Conservation (phyloP, 768 basidiomycete genomes). For the Lactarius hatsudake region DNA sequence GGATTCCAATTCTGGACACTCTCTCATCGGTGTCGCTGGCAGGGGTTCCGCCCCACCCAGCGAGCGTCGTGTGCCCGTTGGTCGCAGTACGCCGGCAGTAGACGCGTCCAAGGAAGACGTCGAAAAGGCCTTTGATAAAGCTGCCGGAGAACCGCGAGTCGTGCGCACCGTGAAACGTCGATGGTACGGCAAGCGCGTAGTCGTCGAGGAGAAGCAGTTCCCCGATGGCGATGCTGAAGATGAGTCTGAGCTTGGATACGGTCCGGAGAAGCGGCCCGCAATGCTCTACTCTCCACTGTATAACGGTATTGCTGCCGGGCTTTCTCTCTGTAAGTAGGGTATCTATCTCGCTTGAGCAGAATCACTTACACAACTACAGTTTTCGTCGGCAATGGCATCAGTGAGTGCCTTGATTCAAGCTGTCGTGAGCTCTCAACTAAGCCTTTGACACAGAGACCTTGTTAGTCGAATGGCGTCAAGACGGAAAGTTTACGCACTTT, state of each 20-base stretch:
- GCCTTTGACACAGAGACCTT: slow-evolving; percentile 38
- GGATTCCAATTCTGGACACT: slow-evolving; percentile 42
- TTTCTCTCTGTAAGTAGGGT: slow-evolving; percentile 36
- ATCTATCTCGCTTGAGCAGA: background rate
- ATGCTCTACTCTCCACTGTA: slow-evolving; percentile 39
- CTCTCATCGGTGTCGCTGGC: slow-evolving; percentile 20
- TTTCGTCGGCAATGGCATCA: slow-evolving; percentile 63
- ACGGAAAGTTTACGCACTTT: slow-evolving; percentile 42
- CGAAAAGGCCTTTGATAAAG: slow-evolving; percentile 14
- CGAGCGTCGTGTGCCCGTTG: slow-evolving; percentile 11
- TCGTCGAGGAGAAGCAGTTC: slow-evolving; percentile 30
- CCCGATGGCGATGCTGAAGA: slow-evolving; percentile 22
- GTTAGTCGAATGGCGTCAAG: slow-evolving; percentile 51
- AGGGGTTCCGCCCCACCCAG: slow-evolving; percentile 16
- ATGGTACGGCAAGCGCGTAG: slow-evolving; percentile 57
- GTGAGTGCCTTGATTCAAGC: slow-evolving; percentile 27
- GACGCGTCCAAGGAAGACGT: slow-evolving; percentile 3
- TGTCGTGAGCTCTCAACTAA: background rate
- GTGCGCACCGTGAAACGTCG: slow-evolving; percentile 40
- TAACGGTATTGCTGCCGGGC: slow-evolving; percentile 37
- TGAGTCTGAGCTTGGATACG: slow-evolving; percentile 30
- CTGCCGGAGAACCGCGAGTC: slow-evolving; percentile 12
- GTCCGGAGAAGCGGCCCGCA: slow-evolving; percentile 33
- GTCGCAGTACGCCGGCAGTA: slow-evolving; percentile 10
- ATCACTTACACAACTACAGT: slow-evolving; percentile 37